Conservation (phyloP, 495 filamentous ascomycete genomes). For the Acidomyces sp. region DNA sequence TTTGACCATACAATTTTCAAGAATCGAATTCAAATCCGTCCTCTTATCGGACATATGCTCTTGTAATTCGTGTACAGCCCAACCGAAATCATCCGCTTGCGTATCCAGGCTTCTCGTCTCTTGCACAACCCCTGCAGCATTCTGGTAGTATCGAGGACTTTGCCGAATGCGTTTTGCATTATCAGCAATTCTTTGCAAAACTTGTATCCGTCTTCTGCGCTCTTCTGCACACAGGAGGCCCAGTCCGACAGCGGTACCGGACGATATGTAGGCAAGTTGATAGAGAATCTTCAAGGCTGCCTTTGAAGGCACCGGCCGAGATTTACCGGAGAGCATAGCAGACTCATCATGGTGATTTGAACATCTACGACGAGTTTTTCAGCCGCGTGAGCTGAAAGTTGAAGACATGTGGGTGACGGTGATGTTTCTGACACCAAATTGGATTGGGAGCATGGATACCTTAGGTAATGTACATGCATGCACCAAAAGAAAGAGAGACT, state of each 20-base stretch:
- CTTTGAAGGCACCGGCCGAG: constrained; percentile 16
- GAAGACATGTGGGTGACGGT: no score
- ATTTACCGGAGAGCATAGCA: constrained; percentile 9
- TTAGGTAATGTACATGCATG: no score
- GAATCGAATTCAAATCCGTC: neutral
- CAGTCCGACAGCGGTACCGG: constrained; percentile 14
- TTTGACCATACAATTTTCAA: neutral
- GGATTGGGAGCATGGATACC: no score
- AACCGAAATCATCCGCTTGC: no score
- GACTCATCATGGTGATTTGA: constrained; percentile 12
- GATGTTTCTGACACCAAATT: no score
- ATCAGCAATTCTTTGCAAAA: constrained; percentile 16
- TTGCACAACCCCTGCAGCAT: constrained; percentile 5
- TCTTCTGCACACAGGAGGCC: constrained; percentile 17
- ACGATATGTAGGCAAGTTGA: constrained; percentile 21
- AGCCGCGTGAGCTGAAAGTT: no score
- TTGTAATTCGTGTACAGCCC: no score
- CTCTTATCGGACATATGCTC: no score
- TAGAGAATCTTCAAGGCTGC: constrained; percentile 14
- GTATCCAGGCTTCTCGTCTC: neutral
- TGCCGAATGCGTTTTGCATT: constrained; percentile 17
- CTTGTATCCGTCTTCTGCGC: constrained; percentile 12
- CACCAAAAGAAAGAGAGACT: no score
- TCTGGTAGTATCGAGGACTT: constrained; percentile 11
- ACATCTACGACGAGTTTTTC: no score